Evolutionary conservation across 2,329 filamentous ascomycete genomes (phyloP).

Genomic region (Fusarium agapanthi): DNA sequence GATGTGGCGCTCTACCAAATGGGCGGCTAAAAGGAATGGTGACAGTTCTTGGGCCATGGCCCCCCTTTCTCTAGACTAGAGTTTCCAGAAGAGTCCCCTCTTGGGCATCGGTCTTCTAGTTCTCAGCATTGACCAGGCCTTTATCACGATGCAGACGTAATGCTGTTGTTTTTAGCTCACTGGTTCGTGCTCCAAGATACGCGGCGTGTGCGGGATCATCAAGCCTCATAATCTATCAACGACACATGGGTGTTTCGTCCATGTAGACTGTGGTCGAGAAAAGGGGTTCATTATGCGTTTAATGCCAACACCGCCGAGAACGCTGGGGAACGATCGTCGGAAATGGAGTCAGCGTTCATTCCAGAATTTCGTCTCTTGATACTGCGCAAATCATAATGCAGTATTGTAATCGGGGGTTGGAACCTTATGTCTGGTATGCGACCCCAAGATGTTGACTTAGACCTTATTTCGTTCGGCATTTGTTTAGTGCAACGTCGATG

Average conservation of each 20-base stretch:
- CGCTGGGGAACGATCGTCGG: conserved; percentile 23
- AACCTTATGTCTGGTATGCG: conserved; percentile 28
- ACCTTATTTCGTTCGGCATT: not conserved
- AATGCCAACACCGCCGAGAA: conserved; percentile 6
- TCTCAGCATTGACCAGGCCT: conserved; percentile 29
- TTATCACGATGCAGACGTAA: conserved; percentile 29
- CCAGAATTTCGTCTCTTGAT: conserved; percentile 19
- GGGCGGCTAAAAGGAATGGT: not conserved
- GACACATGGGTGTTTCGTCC: conserved; percentile 27
- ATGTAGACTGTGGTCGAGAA: conserved; percentile 11
- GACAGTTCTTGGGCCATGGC: not conserved
- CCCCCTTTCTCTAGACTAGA: conserved; percentile 12
- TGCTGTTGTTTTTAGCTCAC: conserved; percentile 25
- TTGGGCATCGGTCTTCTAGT: conserved; percentile 5
- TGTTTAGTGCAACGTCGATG: not conserved
- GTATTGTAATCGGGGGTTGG: conserved; percentile 11
- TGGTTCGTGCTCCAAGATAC: conserved; percentile 23
- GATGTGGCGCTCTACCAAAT: conserved; percentile 21
- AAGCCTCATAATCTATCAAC: conserved; percentile 28
- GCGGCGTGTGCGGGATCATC: conserved; percentile 20
- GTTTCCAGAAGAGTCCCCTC: conserved; percentile 24
- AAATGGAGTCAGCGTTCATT: conserved; percentile 33
- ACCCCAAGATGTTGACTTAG: not conserved
- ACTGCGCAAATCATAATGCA: conserved; percentile 28
- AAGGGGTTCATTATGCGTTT: conserved; percentile 32